Evolutionary conservation across 768 basidiomycete species (phyloP), one percentile per base, ranked within the genome.

Genomic region (Inosperma sp.): DNA sequence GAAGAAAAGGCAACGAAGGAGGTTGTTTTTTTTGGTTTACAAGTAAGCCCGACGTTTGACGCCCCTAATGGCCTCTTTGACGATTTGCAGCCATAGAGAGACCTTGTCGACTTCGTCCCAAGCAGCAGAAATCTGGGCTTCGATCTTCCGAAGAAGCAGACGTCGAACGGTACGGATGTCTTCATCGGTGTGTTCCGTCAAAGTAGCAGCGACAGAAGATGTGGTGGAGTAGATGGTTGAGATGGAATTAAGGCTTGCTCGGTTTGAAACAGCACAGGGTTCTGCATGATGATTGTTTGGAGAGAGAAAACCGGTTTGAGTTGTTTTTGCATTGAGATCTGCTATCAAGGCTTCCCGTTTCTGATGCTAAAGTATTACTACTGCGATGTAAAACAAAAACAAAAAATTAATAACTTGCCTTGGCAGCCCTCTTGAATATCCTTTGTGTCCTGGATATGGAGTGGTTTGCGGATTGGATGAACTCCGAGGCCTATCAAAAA

Each of bases 81-180:
- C 77, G 44, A 86, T 78, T 40, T 75, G 72, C 16, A 86, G 64
- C 84, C 86, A 87, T 1, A 65, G 67, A 17, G 69, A 70, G 27
- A 74, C 74, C 55, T 75, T 78, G 52, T 87, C 83, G 35, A 86
- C 70, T 59, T 86, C 82, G 35, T 82, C 82, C 57, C 78, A 76
- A 2, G 81, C 80, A 5, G 78, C 79, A 13, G 46, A 78, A 56
- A 39, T 77, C 68, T 51, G 67, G 13, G 79, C 75, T 31, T 83
- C 79, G 48, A 88, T 77, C 67, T 86, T 87, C 39, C 82, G 77
- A 33, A 81, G 64, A 17, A 88, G 59, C n/a, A 89, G 63, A 14
- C 83, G 73, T 12, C 84, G 82, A 29, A 86, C 69, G 22, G 75
- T 72, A 29, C 78, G 76, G 9, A 73, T 76, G 53, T 88, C 87